Evolutionary conservation across 192 early-diverging fungal genomes (phyloP), one percentile per base, ranked within the genome.

Genomic region (Entrophospora sp.): DNA sequence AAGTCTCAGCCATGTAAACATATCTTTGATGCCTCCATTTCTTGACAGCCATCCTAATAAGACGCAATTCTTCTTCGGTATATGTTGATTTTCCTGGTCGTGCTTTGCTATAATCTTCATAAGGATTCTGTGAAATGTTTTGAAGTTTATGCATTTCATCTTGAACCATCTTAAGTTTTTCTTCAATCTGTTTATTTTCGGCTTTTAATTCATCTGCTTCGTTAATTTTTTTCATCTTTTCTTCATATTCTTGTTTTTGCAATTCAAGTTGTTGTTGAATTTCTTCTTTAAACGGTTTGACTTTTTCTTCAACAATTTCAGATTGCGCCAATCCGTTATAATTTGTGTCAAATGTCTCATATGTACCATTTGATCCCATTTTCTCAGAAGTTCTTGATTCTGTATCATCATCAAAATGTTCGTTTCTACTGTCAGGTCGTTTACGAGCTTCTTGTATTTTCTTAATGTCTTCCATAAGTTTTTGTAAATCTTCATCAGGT

Each of bases 1-100:
- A 84, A 5, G 74, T 74, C 49, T 88, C 84, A 14, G 85, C 85
- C 61, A 89, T 82, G 16, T 73, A 71, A 8, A 88, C 80, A 27
- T 75, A 74, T 46, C 84, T 77, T 61, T 81, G 71, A n/a, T 71
- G 69, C 60, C 71, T 80, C 83, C 83, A 84, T 30, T 61, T 71
- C 27, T 61, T 63, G 27, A 81, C 10, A 0, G 67, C 73, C 51
- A 75, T 73, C 53, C 70, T 42, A 46, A 82, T 56, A 4, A 82
- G 8, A 20, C 66, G 72, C 0, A 79, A 60, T 57, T 83, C 72
- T 56, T 69, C 69, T 37, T 75, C 77, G 4, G 70, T 79, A 35
- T 75, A 79, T 3, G 77, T 63, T 8, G 69, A 69, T 10, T 61
- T 18, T 32, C 72, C 38, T 2, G 67, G 53, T 22, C 66, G 60